phyloP scores from a whole-genome alignment of 495 filamentous ascomycete genomes.

The Polyplosphaeria fusca region DNA sequence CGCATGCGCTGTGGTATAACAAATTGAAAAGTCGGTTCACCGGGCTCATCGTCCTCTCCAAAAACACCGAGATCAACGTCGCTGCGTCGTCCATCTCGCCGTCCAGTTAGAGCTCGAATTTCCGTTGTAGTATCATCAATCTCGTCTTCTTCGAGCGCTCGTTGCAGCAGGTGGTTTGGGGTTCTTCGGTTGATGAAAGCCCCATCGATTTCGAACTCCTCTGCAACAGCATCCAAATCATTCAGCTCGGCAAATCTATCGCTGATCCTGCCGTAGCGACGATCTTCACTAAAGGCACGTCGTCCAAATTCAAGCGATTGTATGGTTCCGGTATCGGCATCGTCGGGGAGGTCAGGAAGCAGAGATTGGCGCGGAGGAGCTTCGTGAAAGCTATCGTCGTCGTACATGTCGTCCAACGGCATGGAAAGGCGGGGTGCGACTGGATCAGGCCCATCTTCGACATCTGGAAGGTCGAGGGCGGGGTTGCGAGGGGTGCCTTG shows the following conservation, averaged over 20 bases:
- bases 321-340: conserved; percentile 54
- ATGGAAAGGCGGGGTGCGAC: conserved; percentile 66
- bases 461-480: conserved; percentile 38
- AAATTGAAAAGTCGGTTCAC: conserved; percentile 35
- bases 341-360: conserved; percentile 36
- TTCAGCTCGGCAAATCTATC: conserved; percentile 57
- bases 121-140: conserved; percentile 43
- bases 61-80: conserved; percentile 27
- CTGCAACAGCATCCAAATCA: conserved; percentile 26
- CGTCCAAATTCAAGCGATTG: conserved; percentile 68
- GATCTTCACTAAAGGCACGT: conserved; percentile 56
- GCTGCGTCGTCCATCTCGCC: conserved; percentile 27
- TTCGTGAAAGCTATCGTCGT: conserved; percentile 42
- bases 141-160: conserved; percentile 46
- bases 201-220: conserved; percentile 44
- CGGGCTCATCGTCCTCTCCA: conserved; percentile 28
- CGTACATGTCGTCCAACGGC: conserved; percentile 64
- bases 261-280: conserved; percentile 53
- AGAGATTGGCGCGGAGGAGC: conserved; percentile 65
- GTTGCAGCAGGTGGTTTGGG: conserved; percentile 37
- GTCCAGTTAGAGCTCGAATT: conserved; percentile 31
- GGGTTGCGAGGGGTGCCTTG: conserved; percentile 34
- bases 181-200: conserved; percentile 34
- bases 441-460: conserved; percentile 63
- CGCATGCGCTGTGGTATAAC: conserved; percentile 26